Evolutionary conservation across 192 early-diverging fungal genomes (phyloP).

Genomic region (Coemansia sp.): DNA sequence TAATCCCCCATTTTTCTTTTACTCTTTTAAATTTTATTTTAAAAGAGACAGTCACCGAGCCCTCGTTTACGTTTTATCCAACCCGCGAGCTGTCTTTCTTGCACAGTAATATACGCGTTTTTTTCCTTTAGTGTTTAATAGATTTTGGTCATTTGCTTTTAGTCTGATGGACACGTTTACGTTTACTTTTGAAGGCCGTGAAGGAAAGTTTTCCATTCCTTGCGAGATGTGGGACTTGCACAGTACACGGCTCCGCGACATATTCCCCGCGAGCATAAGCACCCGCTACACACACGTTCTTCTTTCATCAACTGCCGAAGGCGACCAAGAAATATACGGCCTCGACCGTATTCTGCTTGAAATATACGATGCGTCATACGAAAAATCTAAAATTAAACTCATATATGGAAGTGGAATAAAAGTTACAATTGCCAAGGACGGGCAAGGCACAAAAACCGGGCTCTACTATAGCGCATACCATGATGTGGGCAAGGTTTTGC

Average conservation of each 20-base stretch:
- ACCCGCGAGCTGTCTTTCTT: too few relatives aligned
- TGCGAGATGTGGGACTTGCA: background rate
- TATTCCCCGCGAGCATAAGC: background rate
- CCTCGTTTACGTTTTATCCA: too few relatives aligned
- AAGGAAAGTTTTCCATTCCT: background rate
- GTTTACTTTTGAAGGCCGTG: background rate
- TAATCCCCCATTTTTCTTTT: background rate
- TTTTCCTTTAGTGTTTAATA: background rate
- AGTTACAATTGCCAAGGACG: background rate
- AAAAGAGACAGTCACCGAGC: background rate
- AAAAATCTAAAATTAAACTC: background rate
- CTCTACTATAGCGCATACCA: background rate
- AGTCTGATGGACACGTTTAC: background rate
- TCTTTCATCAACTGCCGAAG: background rate
- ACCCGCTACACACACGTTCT: background rate
- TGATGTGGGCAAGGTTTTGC: background rate
- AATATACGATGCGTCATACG: background rate
- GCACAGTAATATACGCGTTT: background rate
- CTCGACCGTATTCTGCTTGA: background rate
- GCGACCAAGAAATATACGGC: background rate
- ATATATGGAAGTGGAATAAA: background rate
- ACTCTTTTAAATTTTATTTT: background rate
- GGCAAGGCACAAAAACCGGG: background rate
- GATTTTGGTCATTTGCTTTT: background rate
- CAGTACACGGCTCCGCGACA: background rate